These are phyloP conservation scores for Selaginella tamariscina DNA, from an alignment of 75 land plant species.

Conservation along the genomic window DNA sequence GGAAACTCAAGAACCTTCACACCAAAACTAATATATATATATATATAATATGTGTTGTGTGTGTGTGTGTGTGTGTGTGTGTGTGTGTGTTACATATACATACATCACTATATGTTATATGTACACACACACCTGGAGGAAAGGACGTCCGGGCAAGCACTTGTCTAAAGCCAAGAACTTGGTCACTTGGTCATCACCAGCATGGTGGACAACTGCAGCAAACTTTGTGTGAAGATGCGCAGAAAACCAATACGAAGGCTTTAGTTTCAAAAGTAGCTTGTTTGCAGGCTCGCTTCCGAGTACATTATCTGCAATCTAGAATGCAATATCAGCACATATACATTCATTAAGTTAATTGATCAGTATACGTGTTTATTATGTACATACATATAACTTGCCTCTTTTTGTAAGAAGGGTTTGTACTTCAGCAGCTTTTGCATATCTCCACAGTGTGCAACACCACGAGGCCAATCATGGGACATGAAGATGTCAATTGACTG, in stretches of 20 bases:
- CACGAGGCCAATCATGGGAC: slow-evolving; percentile 95
- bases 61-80: too few species aligned
- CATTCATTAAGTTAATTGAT: too few species aligned
- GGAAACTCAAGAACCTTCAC: slow-evolving; percentile 58
- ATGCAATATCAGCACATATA: background rate
- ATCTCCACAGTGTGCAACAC: slow-evolving; percentile 64
- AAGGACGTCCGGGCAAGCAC: slow-evolving; percentile 64
- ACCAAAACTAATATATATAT: slow-evolving; percentile 3
- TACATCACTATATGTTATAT: too few species aligned
- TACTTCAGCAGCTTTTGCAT: slow-evolving; percentile 36
- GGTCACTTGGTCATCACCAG: slow-evolving; percentile 44
- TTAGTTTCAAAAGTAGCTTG: slow-evolving; percentile 49
- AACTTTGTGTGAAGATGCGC: slow-evolving; percentile 91
- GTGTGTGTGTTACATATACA: too few species aligned
- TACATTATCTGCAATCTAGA: slow-evolving; percentile 29
- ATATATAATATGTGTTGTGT: too few species aligned
- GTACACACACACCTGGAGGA: slow-evolving; percentile 63
- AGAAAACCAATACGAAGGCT: slow-evolving; percentile 90
- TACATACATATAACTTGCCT: slow-evolving; percentile 37
- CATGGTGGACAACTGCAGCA: slow-evolving; percentile 71
- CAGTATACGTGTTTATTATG: too few species aligned
- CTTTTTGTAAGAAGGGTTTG: slow-evolving; percentile 50
- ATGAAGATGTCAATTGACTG: slow-evolving; percentile 75
- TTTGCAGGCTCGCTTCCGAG: slow-evolving; percentile 74
- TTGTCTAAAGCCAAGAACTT: slow-evolving; percentile 93